These are phyloP conservation scores for Rhizoclosmatium globosum DNA, from an alignment of 192 early-diverging fungal genomes.

Conservation along the genomic window DNA sequence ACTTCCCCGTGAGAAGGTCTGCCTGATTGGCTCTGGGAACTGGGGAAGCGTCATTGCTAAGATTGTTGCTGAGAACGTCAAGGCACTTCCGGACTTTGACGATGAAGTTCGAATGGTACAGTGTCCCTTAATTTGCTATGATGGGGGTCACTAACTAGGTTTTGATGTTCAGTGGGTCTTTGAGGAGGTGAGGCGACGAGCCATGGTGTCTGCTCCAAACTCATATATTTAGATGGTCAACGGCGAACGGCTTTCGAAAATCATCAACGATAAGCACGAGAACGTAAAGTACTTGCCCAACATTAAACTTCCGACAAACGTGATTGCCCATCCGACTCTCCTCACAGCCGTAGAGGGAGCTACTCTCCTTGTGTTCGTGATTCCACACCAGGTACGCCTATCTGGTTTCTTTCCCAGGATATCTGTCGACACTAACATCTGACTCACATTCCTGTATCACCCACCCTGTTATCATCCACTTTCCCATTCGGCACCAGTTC, in stretches of 20 bases:
- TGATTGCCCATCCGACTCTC: slow-evolving; percentile 87
- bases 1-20: slow-evolving; percentile 72
- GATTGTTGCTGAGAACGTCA: slow-evolving; percentile 89
- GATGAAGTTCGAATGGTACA: slow-evolving; percentile 79
- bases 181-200: slow-evolving; percentile 76
- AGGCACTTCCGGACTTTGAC: slow-evolving; percentile 73
- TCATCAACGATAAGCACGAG: slow-evolving; percentile 94
- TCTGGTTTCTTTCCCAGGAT: too few species aligned
- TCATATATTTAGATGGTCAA: slow-evolving; percentile 62
- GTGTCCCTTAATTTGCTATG: too few species aligned
- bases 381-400: slow-evolving; percentile 90
- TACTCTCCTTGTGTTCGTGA: slow-evolving; percentile 92
- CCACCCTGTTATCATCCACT: too few species aligned
- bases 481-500: too few species aligned
- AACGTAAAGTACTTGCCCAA: slow-evolving; percentile 85
- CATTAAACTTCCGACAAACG: slow-evolving; percentile 82
- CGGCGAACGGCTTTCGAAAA: slow-evolving; percentile 86
- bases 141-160: too few species aligned
- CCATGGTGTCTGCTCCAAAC: too few species aligned
- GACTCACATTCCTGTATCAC: neutral
- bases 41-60: slow-evolving; percentile 95
- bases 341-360: slow-evolving; percentile 80
- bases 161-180: slow-evolving; percentile 77
- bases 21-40: slow-evolving; percentile 94
- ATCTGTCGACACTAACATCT: too few species aligned